Base-by-base conservation (phyloP, 768 basidiomycete species). In the Auriscalpium orientale region DNA sequence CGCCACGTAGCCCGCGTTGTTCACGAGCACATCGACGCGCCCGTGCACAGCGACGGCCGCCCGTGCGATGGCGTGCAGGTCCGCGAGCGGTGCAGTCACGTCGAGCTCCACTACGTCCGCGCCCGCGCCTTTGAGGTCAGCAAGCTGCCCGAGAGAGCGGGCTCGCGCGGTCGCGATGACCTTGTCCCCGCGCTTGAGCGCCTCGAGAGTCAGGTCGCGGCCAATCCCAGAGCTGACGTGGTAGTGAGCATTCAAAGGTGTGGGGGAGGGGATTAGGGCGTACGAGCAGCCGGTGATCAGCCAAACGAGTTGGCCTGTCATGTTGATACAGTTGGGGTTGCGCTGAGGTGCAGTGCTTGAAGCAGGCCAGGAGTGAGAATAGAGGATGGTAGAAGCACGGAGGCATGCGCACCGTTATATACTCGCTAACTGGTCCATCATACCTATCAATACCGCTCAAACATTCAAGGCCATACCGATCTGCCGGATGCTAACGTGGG, bases 21-120 rank as follows among this genome's bases (percentile, higher is more conserved):
- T 78, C 15, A 80, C 74, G 0, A 79, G 55, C 0, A 77, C 76
- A 54, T 80, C 77, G 22, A 79, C 58, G 35, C 67, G 65, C 0
- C 76, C 76, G 57, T 79, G 64, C 18, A 77, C 62, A 0, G 49
- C 66, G 21, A 74, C 60, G 0, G 74, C 75, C 50, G 70, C 64
- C 56, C 68, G 64, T 1, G 76, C 77, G 8, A 65, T 59, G 21
- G 66, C 65, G 5, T 71, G 56, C 13, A 79, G 63, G 1, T 58
- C 62, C 2, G 72, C 71, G 22, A 74, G 62, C 5, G 74, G 43
- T 12, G 64, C 60, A 9, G 68, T 69, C 4, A 71, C 70, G 53
- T 73, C 69, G 58, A 52, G 68, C 49, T 75, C 72, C 0, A 78
- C 54, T 2, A 70, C 59, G 51, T 71, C 69, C 18, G 76, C 78